Percentiles rank a stretch among this genome's conserved stretches.
Evolutionary conservation across 768 basidiomycete genomes (phyloP).

Genomic region (Boletus insuetus): DNA sequence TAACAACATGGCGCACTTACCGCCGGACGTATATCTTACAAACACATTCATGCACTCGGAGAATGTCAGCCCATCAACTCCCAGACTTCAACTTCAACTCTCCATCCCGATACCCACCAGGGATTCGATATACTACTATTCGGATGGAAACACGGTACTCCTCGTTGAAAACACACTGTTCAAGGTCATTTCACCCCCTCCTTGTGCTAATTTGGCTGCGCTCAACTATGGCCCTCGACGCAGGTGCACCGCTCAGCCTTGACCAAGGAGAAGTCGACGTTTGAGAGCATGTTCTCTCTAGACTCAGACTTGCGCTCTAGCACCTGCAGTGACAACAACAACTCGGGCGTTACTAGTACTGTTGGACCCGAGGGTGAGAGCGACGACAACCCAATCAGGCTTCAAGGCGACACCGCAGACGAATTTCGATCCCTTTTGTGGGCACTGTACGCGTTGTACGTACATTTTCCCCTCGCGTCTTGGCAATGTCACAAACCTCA

Average conservation of each 20-base stretch:
- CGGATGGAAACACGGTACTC: conserved; percentile 41
- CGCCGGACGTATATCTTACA: conserved; percentile 32
- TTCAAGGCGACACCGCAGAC: conserved; percentile 46
- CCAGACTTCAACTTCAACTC: conserved; percentile 32
- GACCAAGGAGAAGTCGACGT: conserved; percentile 45
- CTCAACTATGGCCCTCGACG: conserved; percentile 17
- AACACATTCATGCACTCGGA: conserved; percentile 34
- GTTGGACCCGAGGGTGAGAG: conserved; percentile 43
- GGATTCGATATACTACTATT: conserved; percentile 41
- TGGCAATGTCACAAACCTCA: conserved; percentile 2
- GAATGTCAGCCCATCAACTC: conserved; percentile 30
- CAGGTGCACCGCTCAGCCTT: conserved; percentile 41
- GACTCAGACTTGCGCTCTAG: conserved; percentile 34
- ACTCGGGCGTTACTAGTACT: conserved; percentile 27
- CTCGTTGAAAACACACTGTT: conserved; percentile 46
- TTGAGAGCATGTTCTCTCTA: conserved; percentile 46
- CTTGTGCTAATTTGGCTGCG: conserved; percentile 11
- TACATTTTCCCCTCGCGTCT: conserved; percentile 7
- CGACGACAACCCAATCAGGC: conserved; percentile 49
- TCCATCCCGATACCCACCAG: conserved; percentile 34
- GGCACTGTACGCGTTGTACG: conserved; percentile 52
- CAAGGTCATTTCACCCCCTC: conserved; percentile 38
- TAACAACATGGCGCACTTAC: conserved; percentile 29
- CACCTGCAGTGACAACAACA: conserved; percentile 7
- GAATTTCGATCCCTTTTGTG: conserved; percentile 54